Evolutionary conservation across 116 monocot species (phyloP).

Genomic region (Cymodocea nodosa): DNA sequence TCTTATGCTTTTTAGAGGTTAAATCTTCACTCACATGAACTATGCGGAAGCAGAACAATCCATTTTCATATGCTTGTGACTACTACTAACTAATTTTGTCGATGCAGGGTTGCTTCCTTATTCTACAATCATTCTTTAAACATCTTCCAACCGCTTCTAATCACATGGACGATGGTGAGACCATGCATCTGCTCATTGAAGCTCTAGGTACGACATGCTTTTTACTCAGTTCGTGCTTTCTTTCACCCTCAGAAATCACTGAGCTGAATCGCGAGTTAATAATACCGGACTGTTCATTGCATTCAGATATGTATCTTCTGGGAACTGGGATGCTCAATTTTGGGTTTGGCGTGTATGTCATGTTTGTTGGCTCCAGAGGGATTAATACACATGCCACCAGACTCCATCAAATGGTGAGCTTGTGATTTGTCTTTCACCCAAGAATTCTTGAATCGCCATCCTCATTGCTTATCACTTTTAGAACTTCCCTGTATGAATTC

Average conservation of each 20-base stretch:
- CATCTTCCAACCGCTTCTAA: constrained; percentile 16
- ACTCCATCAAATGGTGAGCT: constrained; percentile 12
- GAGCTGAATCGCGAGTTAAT: neutral
- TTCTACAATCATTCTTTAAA: constrained; percentile 21
- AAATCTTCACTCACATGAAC: neutral
- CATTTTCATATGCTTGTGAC: neutral
- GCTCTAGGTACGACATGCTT: constrained; percentile 23
- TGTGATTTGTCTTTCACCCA: neutral
- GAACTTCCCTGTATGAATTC: too few relatives aligned
- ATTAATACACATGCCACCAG: neutral
- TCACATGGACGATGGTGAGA: constrained; percentile 14
- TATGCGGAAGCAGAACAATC: neutral
- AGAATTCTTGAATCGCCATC: too few relatives aligned
- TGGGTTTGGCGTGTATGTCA: constrained; percentile 42
- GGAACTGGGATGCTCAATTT: constrained; percentile 59
- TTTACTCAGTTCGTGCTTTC: neutral
- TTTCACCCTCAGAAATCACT: neutral
- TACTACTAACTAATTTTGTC: too few relatives aligned
- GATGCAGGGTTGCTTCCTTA: constrained; percentile 13
- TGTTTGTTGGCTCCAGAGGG: constrained; percentile 25
- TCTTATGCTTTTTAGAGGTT: constrained; percentile 56
- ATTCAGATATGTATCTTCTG: constrained; percentile 48
- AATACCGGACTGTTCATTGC: too few relatives aligned
- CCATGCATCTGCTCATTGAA: constrained; percentile 34
- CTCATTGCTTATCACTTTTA: too few relatives aligned